Base-by-base conservation (phyloP, 208 protist genomes). In the Acanthamoeba lenticulata region DNA sequence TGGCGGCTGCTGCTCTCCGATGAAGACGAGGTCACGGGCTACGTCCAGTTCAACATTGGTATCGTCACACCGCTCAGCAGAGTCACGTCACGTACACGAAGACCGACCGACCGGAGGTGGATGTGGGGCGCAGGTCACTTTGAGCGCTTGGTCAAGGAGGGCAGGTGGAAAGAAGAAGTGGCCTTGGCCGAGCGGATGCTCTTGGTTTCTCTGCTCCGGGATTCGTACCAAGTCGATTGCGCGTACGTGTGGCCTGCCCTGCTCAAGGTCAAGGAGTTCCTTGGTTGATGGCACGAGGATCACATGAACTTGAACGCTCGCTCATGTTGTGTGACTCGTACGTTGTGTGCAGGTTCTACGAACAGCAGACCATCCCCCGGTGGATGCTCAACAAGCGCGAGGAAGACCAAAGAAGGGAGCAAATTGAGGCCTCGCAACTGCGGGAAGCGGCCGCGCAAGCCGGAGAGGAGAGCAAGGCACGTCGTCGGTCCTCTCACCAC, bases 141-240 rank as follows among this genome's bases (percentile, higher is more conserved):
- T 55, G 77, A 88, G 77, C 47, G 42, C 3, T 60, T 88, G 77
- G 77, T 88, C 47, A 88, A 88, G 47, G 77, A 88, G 34, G 77
- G 77, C n/a, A 34, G 77, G 77, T 44, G 34, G 34, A 9, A 32
- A 55, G 32, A 67, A 1, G 77, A 88, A 21, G 5, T 88, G 7
- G 15, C 17, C 52, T 29, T 29, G 19, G 19, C 19, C 21, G 52
- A 60, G 52, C 52, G 7, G 55, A 62, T 62, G 52, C 52, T 57
- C 49, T 24, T 60, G 6, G 19, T 74, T 5, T 40, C 29, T 11
- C 29, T 74, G 29, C n/a, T 74, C 65, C 17, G 11, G 65, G 21
- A 74, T 21, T 74, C 52, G 49, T 60, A 24, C 52, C 52, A 15
- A 24, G 52, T 60, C 52, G 19, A 60, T 5, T 60, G 57, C 57